Base-by-base conservation (phyloP, 495 filamentous ascomycete genomes). In the Penicillium pancosmium region DNA sequence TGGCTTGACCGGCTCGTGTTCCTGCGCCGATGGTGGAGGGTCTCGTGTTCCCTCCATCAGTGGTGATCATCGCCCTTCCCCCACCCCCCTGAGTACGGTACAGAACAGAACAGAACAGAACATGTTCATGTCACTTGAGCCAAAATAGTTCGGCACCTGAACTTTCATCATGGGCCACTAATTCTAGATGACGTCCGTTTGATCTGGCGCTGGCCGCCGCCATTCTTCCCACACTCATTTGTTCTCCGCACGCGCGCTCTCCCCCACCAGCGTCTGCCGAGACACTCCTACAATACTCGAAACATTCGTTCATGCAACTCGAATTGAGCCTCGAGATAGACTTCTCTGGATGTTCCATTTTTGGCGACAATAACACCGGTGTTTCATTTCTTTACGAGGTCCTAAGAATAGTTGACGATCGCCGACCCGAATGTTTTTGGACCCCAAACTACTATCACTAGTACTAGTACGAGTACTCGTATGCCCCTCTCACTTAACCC, bases 1-100 rank as follows among this genome's bases (percentile, higher is more conserved):
- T 70, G 68, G 68, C 68, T 68, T 62, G 48, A 63, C 52, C 56
- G 48, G 55, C 65, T 69, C 67, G 67, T 69, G 64, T 67, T 65
- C 67, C 63, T 67, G 67, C 59, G 64, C 56, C 41, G 40, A 43
- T 34, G 43, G 40, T 6, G 27, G 27, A 38, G 36, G 55, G 63
- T 68, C 66, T 63, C 61, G 61, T 69, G 67, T 55, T 16, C 56
- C 59, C 38, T 33, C 43, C 18, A 41, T 31, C 52, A 31, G 27
- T 31, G 27, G 8, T 31, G 6, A 31, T 31, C 23, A 23, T 23
- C 23, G 23, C 23, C 23, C 23, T 23, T 4, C 23, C 23, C 23
- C 23, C 23, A 3, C 23, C 23, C 23, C 23, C 23, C 23, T 3
- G 23, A 23, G 23, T 23, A 23, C 23, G 23, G 27, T 31, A 31